Percentiles rank a stretch among this genome's conserved stretches.
Evolutionary conservation across 148 eudicot genomes (phyloP).

Genomic region (Chenopodium quinoa): DNA sequence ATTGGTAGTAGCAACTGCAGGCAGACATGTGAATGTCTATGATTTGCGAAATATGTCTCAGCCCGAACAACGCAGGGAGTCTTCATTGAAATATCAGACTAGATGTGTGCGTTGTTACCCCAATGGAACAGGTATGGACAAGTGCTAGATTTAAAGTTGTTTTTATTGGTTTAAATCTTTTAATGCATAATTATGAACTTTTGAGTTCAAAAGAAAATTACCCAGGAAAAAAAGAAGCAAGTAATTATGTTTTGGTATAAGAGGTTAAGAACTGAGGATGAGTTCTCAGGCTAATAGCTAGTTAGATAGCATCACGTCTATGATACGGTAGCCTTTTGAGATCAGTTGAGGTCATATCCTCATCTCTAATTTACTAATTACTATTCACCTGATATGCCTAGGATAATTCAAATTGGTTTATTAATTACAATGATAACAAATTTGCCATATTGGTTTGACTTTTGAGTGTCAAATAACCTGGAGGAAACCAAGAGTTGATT

Average conservation of each 20-base stretch:
- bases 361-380: neutral
- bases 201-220: neutral
- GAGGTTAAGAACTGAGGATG: neutral
- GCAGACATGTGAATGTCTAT: constrained; percentile 93
- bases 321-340: no score
- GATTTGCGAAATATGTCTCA: constrained; percentile 95
- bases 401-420: neutral
- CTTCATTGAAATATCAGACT: constrained; percentile 91
- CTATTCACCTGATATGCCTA: neutral
- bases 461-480: neutral
- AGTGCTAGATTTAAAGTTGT: neutral
- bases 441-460: neutral
- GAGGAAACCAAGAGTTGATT: neutral
- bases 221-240: neutral
- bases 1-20: constrained; percentile 91
- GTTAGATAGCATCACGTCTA: no score
- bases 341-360: neutral
- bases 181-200: neutral
- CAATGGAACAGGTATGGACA: constrained; percentile 69
- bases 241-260: neutral
- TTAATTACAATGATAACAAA: neutral
- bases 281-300: neutral
- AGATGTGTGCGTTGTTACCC: constrained; percentile 96
- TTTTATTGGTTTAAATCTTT: neutral
- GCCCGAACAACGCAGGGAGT: constrained; percentile 93